Base-by-base conservation (phyloP, 768 basidiomycete genomes). In the Nidula microcarpa region DNA sequence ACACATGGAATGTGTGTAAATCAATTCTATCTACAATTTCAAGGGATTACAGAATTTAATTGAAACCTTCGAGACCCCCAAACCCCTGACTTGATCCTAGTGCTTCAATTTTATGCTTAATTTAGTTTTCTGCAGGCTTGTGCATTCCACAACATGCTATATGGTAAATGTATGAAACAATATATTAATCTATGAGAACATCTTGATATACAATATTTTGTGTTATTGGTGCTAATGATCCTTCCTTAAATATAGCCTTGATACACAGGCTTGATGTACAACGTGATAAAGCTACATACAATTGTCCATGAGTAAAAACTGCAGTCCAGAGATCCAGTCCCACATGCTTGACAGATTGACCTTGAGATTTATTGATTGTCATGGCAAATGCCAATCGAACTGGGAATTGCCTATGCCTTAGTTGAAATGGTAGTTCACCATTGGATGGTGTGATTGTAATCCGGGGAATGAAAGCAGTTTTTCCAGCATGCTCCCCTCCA, bases 291-390 rank as follows among this genome's bases (percentile, higher is more conserved):
- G 74, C 74, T 51, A 76, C 72, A 67, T 79, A 75, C 0, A 79
- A 64, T 55, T 77, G 73, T 0, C 75, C 75, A 71, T 78, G 78
- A 0, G 67, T 39, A 53, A 78, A 77, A 7, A 73, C 70, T 14
- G 66, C 59, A 17, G 50, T 56, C 0, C 61, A 57, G 0, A 76
- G 54, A 57, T 79, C 65, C 8, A 79, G 36, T 2, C 73, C 78
- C 50, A 76, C 71, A 62, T 59, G 23, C 45, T 67, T 57, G 4
- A 79, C 64, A 13, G 73, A 76, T 54, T 78, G 77, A 0, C 78
- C 77, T 62, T 79, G 74, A 4, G 74, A 55, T 53, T 74, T 74
- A 56, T 78, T 78, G 55, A 77, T 74, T 0, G 72, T 70, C 58
- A 76, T 68, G 0, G 70, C 67, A 66, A 78, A 80, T 9, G 73